Evolutionary conservation across 2,329 filamentous ascomycete species (phyloP).

Genomic region (Chaetomiaceae sp.): DNA sequence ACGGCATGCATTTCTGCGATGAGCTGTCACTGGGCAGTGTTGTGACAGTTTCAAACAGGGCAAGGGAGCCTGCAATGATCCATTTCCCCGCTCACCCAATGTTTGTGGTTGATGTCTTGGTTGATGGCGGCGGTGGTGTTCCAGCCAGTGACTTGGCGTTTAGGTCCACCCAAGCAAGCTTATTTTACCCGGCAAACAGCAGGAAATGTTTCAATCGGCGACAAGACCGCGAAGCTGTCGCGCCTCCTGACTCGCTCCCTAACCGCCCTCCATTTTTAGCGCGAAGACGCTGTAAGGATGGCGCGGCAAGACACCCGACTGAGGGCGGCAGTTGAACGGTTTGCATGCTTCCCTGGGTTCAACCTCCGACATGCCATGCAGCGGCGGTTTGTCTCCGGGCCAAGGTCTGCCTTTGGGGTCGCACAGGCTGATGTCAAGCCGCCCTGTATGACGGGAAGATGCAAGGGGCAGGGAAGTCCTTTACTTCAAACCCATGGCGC

Average conservation of each 20-base stretch:
- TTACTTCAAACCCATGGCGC: conserved; percentile 8
- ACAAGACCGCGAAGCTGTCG: not conserved
- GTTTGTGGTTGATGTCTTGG: not conserved
- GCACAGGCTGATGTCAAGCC: not conserved
- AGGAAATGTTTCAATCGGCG: not conserved
- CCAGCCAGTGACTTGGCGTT: not conserved
- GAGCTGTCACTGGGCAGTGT: too few relatives aligned
- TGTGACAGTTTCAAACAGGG: too few relatives aligned
- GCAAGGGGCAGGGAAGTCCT: not conserved
- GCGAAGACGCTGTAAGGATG: not conserved
- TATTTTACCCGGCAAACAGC: not conserved
- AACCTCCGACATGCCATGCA: conserved; percentile 3
- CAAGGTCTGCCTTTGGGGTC: not conserved
- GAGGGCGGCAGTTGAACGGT: not conserved
- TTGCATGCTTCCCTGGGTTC: not conserved
- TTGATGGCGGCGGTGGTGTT: not conserved
- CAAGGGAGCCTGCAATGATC: too few relatives aligned
- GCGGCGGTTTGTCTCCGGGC: too few relatives aligned
- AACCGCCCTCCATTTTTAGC: conserved; percentile 3
- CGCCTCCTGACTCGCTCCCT: conserved; percentile 7
- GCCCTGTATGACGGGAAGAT: not conserved
- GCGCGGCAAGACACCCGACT: not conserved
- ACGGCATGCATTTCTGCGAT: too few relatives aligned
- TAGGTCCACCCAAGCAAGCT: too few relatives aligned
- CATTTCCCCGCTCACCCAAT: not conserved